Evolutionary conservation across 2,329 filamentous ascomycete species (phyloP), one percentile per base, ranked within the genome.

Genomic region (Chrysoporthe deuterocubensis): DNA sequence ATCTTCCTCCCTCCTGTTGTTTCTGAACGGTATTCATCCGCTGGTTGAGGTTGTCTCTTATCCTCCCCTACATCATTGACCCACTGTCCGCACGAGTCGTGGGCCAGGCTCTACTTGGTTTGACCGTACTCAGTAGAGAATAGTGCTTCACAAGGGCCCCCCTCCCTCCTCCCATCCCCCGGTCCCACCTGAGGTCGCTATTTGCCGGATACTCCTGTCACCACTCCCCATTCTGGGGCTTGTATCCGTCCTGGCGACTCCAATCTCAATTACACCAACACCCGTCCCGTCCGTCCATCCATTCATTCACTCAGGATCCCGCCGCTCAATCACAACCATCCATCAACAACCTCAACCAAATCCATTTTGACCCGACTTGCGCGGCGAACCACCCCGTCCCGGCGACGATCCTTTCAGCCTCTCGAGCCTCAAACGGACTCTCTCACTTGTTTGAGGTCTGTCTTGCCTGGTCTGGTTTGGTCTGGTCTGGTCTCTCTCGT

Each of bases 231-330:
- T 54, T 32, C 50, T 54, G 32, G 50, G 37, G 18, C 32, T 57
- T 37, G 54, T 40, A 57, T 40, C 54, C 54, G 44, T 46, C 13
- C 44, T 46, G 13, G 14, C 44, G 44, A 46, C 13, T 18, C 44
- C 44, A 46, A 46, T 57, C 34, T 57, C 54, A 57, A 57, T 57
- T 57, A 57, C 54, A 57, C 54, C 54, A 57, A n/a, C 34, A 40
- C 54, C 54, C 32, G 32, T n/a, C 4, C 54, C 52, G 32, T 37
- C 52, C 52, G 16, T 18, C 54, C 34, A 7, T 57, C 54, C 14
- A 16, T 5, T 13, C 44, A 13, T 46, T 13, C 44, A 57, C 40
- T 40, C 21, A 54, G 50, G 32, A 54, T 16, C 50, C 21, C 50
- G 50, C 50, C 26, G 21, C 21, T 57, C 34, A 21, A 16, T 40